Evolutionary conservation across 2,329 filamentous ascomycete genomes (phyloP).

Genomic region (Hysterium pulicare): DNA sequence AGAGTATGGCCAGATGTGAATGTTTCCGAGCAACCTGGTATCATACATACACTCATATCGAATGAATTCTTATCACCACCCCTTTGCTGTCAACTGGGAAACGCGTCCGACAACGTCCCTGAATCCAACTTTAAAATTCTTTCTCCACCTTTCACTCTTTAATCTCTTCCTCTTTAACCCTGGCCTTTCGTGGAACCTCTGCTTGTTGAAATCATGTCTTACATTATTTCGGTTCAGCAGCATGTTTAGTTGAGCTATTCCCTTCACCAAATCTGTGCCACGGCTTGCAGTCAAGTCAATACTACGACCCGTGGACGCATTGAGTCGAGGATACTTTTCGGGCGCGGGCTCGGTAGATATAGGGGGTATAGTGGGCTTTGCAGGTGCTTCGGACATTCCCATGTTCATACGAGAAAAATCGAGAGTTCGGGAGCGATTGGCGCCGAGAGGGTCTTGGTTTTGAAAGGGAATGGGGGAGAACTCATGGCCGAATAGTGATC

Average conservation of each 20-base stretch:
- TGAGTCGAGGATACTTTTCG: constrained; percentile 29
- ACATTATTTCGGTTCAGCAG: constrained; percentile 56
- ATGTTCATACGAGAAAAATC: no score
- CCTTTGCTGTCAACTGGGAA: constrained; percentile 68
- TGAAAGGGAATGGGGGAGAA: no score
- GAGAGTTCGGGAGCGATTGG: no score
- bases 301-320: constrained; percentile 40
- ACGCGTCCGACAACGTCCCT: constrained; percentile 62
- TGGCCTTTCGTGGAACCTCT: constrained; percentile 71
- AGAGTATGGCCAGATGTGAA: no score
- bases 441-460: no score
- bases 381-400: no score
- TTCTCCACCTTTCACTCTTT: constrained; percentile 65
- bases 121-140: constrained; percentile 67
- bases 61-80: no score
- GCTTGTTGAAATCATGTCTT: constrained; percentile 51
- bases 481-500: neutral
- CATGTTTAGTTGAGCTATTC: constrained; percentile 42
- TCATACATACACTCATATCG: no score
- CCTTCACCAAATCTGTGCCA: constrained; percentile 47
- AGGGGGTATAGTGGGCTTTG: no score
- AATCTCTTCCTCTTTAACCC: constrained; percentile 77
- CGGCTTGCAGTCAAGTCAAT: constrained; percentile 32
- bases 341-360: no score
- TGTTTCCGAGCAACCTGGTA: no score